These are phyloP conservation scores for Blakeslea trispora DNA, from an alignment of 371 early-diverging fungal species.

Conservation along the genomic window DNA sequence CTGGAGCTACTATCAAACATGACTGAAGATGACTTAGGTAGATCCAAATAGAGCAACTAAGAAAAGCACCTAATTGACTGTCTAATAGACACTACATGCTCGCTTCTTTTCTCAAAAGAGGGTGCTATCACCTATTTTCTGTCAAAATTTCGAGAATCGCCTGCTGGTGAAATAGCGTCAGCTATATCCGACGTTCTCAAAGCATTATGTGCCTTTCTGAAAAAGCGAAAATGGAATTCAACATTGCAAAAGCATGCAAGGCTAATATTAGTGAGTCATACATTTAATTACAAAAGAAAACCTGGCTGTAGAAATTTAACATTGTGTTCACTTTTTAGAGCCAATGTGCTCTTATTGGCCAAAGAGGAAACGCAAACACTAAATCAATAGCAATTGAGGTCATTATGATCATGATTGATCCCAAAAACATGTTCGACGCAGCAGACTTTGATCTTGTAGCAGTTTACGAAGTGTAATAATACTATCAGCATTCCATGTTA, in stretches of 20 bases:
- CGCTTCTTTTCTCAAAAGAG: slow-evolving; percentile 35
- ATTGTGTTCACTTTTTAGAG: neutral
- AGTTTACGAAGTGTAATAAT: slow-evolving; percentile 57
- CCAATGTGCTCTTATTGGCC: slow-evolving; percentile 6
- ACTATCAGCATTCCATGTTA: neutral
- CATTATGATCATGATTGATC: slow-evolving; percentile 10
- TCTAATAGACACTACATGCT: slow-evolving; percentile 37
- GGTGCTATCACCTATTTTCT: slow-evolving; percentile 32
- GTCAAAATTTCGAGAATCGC: slow-evolving; percentile 9
- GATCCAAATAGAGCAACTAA: neutral
- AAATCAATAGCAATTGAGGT: slow-evolving; percentile 14
- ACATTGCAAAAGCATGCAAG: slow-evolving; percentile 30
- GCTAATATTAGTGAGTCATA: slow-evolving; percentile 16
- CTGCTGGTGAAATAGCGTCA: slow-evolving; percentile 7
- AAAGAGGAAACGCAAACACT: slow-evolving; percentile 9
- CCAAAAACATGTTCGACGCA: slow-evolving; percentile 10
- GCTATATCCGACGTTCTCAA: slow-evolving; percentile 30
- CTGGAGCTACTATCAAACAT: slow-evolving; percentile 28
- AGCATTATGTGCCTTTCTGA: slow-evolving; percentile 32
- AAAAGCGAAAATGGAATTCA: slow-evolving; percentile 16
- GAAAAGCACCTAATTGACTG: neutral
- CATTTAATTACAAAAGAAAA: no score
- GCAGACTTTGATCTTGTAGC: slow-evolving; percentile 59
- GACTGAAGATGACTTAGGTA: slow-evolving; percentile 39
- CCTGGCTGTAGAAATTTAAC: no score